Percentiles rank a stretch among this genome's conserved stretches.
These are phyloP conservation scores for Bolboschoenoplectus hybrid DNA, from an alignment of 202 grass and related monocot genomes.

Conservation along the genomic window DNA sequence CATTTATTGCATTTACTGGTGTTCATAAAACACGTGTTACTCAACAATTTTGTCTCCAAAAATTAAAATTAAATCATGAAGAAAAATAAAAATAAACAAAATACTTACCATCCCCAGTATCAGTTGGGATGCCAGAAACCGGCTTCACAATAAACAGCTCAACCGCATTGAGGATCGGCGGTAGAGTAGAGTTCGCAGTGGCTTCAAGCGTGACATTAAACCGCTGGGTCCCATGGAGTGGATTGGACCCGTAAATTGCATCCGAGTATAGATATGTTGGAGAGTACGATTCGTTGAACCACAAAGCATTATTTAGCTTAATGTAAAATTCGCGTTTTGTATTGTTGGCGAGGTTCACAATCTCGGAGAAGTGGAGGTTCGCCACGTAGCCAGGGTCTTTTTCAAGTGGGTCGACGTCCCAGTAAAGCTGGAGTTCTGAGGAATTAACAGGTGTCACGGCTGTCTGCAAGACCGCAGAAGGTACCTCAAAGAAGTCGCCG, in stretches of 20 bases:
- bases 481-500: background rate
- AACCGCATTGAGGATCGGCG: constrained; percentile 65
- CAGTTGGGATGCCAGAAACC: constrained; percentile 38
- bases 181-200: constrained; percentile 51
- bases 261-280: constrained; percentile 6
- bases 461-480: constrained; percentile 58
- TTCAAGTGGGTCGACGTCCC: background rate
- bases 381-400: constrained; percentile 30
- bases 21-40: constrained; percentile 21
- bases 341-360: constrained; percentile 40
- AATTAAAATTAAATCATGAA: background rate
- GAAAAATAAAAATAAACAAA: background rate
- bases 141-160: constrained; percentile 53
- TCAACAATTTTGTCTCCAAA: background rate
- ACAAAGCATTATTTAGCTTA: constrained; percentile 29
- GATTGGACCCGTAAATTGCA: background rate
- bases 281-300: background rate
- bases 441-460: constrained; percentile 43
- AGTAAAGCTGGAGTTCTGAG: constrained; percentile 31
- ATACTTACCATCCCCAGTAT: constrained; percentile 54
- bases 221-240: background rate
- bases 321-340: constrained; percentile 50
- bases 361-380: constrained; percentile 51
- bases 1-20: constrained; percentile 59
- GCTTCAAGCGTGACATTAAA: constrained; percentile 46